phyloP scores from a whole-genome alignment of 202 grass and related monocot genomes.

The Panicum virgatum region DNA sequence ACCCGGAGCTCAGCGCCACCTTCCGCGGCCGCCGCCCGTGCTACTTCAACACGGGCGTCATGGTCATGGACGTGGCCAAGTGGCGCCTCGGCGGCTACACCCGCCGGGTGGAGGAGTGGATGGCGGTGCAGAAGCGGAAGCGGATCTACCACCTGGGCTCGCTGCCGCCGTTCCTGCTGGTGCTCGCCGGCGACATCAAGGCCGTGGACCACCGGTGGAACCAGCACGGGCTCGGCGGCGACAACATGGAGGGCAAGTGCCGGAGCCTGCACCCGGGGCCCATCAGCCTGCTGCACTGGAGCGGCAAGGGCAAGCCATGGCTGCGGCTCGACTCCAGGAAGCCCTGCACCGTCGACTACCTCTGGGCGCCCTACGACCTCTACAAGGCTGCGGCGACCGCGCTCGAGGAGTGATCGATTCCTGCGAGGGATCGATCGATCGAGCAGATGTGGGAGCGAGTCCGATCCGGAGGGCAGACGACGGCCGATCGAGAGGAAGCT shows the following conservation, averaged over 20 bases:
- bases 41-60: conserved; percentile 86
- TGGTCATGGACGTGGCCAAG: conserved; percentile 77
- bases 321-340: conserved; percentile 62
- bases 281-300: conserved; percentile 80
- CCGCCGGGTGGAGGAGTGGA: conserved; percentile 79
- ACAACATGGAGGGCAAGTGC: conserved; percentile 70
- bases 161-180: conserved; percentile 81
- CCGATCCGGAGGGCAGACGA: neutral
- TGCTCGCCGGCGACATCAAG: conserved; percentile 80
- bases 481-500: neutral
- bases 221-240: conserved; percentile 63
- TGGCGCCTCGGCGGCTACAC: conserved; percentile 67
- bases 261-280: conserved; percentile 68
- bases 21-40: conserved; percentile 53
- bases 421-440: neutral
- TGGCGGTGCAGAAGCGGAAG: conserved; percentile 82
- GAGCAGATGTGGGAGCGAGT: too few relatives aligned
- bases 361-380: conserved; percentile 84
- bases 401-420: conserved; percentile 60
- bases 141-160: conserved; percentile 91
- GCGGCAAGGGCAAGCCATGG: conserved; percentile 79
- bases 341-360: conserved; percentile 64
- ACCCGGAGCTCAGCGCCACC: conserved; percentile 36
- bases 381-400: conserved; percentile 62
- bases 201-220: conserved; percentile 85